Conservation (phyloP, 768 basidiomycete species). For the Mycena alexandri region DNA sequence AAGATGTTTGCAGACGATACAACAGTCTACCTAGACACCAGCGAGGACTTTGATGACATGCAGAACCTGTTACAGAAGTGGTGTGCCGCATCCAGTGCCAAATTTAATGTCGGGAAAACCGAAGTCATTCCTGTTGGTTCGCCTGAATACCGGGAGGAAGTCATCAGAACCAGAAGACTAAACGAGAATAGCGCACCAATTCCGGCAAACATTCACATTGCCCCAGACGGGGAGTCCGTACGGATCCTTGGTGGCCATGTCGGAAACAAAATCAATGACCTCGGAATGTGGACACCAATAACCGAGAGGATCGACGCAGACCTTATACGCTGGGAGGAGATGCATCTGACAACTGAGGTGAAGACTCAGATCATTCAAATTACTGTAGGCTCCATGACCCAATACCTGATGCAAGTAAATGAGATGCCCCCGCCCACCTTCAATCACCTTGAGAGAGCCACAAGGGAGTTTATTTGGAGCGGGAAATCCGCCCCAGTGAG, state of each 20-base stretch:
- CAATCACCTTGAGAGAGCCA: not conserved
- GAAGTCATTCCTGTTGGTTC: slow-evolving; percentile 46
- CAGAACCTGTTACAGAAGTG: slow-evolving; percentile 48
- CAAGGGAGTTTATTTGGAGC: not conserved
- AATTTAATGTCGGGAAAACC: slow-evolving; percentile 58
- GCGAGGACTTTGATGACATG: slow-evolving; percentile 44
- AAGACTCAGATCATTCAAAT: not conserved
- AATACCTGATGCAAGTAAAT: not conserved
- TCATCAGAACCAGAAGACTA: slow-evolving; percentile 19
- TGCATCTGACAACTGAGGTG: not conserved
- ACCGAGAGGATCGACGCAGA: not conserved
- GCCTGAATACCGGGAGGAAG: slow-evolving; percentile 11
- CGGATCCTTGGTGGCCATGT: slow-evolving; percentile 49
- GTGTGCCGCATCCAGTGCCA: slow-evolving; percentile 55
- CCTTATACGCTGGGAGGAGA: not conserved
- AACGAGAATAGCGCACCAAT: slow-evolving; percentile 21
- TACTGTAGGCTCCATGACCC: not conserved
- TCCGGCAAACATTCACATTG: slow-evolving; percentile 43
- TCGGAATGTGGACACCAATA: not conserved
- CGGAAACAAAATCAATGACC: slow-evolving; percentile 43
- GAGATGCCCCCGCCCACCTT: not conserved
- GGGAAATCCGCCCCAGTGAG: too few relatives aligned
- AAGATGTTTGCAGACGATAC: slow-evolving; percentile 60
- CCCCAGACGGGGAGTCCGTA: slow-evolving; percentile 43
- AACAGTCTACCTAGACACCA: slow-evolving; percentile 48